Evolutionary conservation across 2,329 filamentous ascomycete genomes (phyloP).

Genomic region (Ophioceras dolichostomum): DNA sequence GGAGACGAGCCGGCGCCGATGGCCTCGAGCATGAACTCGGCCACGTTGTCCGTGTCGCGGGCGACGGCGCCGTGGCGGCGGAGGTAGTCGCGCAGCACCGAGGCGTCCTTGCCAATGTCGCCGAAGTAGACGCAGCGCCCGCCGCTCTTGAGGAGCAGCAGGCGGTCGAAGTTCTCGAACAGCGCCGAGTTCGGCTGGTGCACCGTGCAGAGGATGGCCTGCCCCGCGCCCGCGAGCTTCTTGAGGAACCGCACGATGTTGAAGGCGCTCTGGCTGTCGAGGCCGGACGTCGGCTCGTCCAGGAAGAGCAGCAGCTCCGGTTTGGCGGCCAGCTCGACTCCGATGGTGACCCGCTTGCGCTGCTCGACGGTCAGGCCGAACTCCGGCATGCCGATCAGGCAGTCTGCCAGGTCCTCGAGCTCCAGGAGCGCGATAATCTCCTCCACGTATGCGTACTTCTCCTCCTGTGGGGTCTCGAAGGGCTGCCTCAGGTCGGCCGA

Average conservation of each 20-base stretch:
- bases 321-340: conserved; percentile 78
- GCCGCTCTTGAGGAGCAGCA: conserved; percentile 66
- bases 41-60: conserved; percentile 42
- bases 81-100: conserved; percentile 54
- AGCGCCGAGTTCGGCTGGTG: conserved; percentile 80
- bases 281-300: conserved; percentile 66
- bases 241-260: conserved; percentile 69
- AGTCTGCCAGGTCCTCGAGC: conserved; percentile 46
- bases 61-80: conserved; percentile 47
- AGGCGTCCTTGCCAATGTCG: conserved; percentile 66
- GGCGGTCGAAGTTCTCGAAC: conserved; percentile 78
- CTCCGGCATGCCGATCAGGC: conserved; percentile 46
- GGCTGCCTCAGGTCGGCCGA: conserved; percentile 49
- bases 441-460: conserved; percentile 49
- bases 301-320: conserved; percentile 66
- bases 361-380: conserved; percentile 59
- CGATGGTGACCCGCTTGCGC: conserved; percentile 74
- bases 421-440: conserved; percentile 43
- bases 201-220: conserved; percentile 83
- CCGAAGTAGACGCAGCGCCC: conserved; percentile 80
- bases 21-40: conserved; percentile 78
- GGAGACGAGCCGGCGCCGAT: conserved; percentile 64
- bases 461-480: conserved; percentile 35
- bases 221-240: conserved; percentile 66
- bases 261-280: conserved; percentile 61